Evolutionary conservation across 306 rosid species (phyloP).

Genomic region (Dicorynia guianensis): DNA sequence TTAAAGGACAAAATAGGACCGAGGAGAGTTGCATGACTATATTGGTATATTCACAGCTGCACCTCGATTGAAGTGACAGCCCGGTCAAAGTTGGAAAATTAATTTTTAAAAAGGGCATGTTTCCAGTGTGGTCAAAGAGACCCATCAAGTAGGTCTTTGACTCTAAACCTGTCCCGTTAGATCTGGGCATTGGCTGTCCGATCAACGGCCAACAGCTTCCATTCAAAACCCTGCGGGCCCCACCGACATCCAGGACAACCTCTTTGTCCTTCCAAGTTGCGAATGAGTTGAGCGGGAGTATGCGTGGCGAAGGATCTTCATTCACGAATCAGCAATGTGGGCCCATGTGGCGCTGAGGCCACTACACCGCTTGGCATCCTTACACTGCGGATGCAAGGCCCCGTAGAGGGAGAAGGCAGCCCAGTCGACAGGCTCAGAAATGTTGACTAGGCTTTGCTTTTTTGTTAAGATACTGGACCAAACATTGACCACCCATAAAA

Average conservation of each 20-base stretch:
- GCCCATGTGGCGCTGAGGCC: not conserved
- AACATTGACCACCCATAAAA: no score
- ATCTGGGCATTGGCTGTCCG: not conserved
- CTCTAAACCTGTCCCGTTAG: constrained; percentile 45
- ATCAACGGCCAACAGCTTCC: constrained; percentile 43
- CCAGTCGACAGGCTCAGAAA: no score
- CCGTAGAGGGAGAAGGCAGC: not conserved
- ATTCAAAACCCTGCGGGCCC: constrained; percentile 37
- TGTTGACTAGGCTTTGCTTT: no score
- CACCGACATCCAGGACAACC: constrained; percentile 56
- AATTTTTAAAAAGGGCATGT: constrained; percentile 38
- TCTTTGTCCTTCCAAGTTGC: constrained; percentile 13
- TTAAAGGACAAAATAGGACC: not conserved
- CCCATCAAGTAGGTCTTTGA: constrained; percentile 66
- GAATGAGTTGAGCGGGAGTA: not conserved
- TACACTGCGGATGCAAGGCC: not conserved
- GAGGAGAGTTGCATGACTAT: constrained; percentile 19
- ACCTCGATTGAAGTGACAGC: constrained; percentile 82
- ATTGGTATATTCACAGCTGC: constrained; percentile 46
- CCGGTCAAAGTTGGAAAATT: constrained; percentile 72
- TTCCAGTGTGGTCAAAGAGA: constrained; percentile 60
- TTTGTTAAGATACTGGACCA: no score
- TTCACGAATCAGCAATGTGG: constrained; percentile 5
- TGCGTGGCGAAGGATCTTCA: not conserved
- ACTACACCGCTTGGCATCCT: no score